phyloP scores from a whole-genome alignment of 192 early-diverging fungal genomes.

The Coemansia sp. region DNA sequence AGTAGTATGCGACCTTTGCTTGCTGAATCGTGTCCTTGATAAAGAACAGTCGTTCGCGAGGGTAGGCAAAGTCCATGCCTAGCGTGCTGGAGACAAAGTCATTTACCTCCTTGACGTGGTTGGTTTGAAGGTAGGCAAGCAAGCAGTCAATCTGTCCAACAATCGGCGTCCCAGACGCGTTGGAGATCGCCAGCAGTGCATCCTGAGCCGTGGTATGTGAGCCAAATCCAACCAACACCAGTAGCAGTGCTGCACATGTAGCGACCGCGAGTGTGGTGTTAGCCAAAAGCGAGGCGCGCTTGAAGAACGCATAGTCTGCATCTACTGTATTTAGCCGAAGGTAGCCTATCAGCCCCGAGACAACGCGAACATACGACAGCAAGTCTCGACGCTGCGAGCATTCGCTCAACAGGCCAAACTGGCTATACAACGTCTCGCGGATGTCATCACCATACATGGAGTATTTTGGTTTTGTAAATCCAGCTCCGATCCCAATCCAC shows the following conservation, averaged over 20 bases:
- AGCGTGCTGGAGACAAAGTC: constrained; percentile 22
- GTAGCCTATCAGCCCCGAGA: constrained; percentile 38
- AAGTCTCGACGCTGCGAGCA: constrained; percentile 11
- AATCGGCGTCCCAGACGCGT: constrained; percentile 4
- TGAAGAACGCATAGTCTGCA: constrained; percentile 27
- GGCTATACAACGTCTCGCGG: constrained; percentile 15
- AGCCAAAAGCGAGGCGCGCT: constrained; percentile 12
- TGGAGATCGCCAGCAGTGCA: constrained; percentile 15
- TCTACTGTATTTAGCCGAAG: constrained; percentile 30
- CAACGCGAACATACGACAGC: constrained; percentile 21
- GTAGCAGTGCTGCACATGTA: constrained; percentile 28
- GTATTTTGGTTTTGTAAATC: constrained; percentile 25
- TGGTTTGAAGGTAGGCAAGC: constrained; percentile 29
- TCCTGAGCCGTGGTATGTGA: constrained; percentile 14
- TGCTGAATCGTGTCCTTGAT: constrained; percentile 34
- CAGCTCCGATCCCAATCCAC: constrained; percentile 38
- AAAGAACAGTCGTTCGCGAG: constrained; percentile 48
- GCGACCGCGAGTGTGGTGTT: neutral
- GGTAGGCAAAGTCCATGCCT: constrained; percentile 48
- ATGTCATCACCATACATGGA: constrained; percentile 29
- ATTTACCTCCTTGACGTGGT: constrained; percentile 27
- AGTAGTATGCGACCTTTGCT: constrained; percentile 18
- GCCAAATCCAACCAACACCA: constrained; percentile 40
- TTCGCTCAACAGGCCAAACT: constrained; percentile 6
- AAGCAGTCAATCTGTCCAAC: constrained; percentile 31